phyloP scores from a whole-genome alignment of 2,329 filamentous ascomycete genomes.

The Sclerotiophoma versabilis region DNA sequence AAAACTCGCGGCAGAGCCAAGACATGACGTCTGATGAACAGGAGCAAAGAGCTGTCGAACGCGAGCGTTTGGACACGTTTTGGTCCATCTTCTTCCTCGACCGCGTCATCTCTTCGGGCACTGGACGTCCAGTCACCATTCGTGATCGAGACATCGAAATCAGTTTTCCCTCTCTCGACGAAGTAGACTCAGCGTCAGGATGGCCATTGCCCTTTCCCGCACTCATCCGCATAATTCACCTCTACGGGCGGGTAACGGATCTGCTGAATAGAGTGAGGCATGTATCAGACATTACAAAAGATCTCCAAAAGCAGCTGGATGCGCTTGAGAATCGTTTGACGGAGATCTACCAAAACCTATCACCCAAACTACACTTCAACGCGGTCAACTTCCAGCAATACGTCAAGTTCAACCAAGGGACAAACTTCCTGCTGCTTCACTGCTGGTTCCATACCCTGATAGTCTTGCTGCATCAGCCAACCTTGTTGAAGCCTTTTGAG shows the following conservation, averaged over 20 bases:
- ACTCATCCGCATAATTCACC: slow-evolving; percentile 81
- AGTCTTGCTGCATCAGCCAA: slow-evolving; percentile 84
- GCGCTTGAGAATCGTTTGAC: slow-evolving; percentile 85
- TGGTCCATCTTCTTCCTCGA: slow-evolving; percentile 92
- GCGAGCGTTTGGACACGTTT: slow-evolving; percentile 85
- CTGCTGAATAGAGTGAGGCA: slow-evolving; percentile 81
- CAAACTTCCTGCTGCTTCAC: slow-evolving; percentile 85
- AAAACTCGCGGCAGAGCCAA: slow-evolving; percentile 58
- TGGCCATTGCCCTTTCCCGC: slow-evolving; percentile 83
- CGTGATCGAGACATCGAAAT: slow-evolving; percentile 87
- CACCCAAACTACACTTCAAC: slow-evolving; percentile 79
- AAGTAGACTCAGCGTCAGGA: slow-evolving; percentile 62
- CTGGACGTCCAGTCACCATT: slow-evolving; percentile 82
- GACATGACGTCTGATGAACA: slow-evolving; percentile 42
- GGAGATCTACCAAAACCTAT: slow-evolving; percentile 75
- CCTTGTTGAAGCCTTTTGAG: slow-evolving; percentile 78
- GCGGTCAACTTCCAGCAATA: slow-evolving; percentile 87
- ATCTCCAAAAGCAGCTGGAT: slow-evolving; percentile 73
- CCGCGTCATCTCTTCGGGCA: slow-evolving; percentile 85
- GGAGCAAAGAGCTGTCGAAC: slow-evolving; percentile 73
- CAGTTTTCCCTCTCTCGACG: slow-evolving; percentile 66
- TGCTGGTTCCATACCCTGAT: slow-evolving; percentile 91
- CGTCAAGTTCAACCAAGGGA: slow-evolving; percentile 79
- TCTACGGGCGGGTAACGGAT: slow-evolving; percentile 85
- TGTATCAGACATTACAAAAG: slow-evolving; percentile 74